Percentiles rank a stretch among this genome's conserved stretches.
Conservation (phyloP, 2,329 filamentous ascomycete species). For the Rhinocladiella mackenziei region DNA sequence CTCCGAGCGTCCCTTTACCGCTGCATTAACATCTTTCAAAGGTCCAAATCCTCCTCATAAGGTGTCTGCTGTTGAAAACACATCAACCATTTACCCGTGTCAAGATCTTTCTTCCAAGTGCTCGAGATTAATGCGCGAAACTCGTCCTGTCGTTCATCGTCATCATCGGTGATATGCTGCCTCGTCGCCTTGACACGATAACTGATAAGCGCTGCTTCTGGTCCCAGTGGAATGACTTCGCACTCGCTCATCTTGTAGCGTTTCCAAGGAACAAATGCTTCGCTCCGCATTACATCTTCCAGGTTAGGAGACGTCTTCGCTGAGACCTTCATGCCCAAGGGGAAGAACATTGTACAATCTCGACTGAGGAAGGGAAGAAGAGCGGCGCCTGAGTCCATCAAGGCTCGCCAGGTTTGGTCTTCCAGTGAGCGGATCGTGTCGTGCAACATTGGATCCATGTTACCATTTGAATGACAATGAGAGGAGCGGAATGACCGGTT, state of each 20-base stretch:
- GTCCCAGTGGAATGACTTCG: slow-evolving; percentile 22
- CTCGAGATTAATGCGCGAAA: slow-evolving; percentile 28
- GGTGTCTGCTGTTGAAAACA: slow-evolving; percentile 30
- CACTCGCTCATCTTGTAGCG: slow-evolving; percentile 25
- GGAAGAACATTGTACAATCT: slow-evolving; percentile 30
- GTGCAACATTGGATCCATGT: slow-evolving; percentile 21
- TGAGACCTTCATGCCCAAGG: slow-evolving; percentile 27
- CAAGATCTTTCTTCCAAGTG: slow-evolving; percentile 27
- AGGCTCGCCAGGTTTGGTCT: slow-evolving; percentile 28
- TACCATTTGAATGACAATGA: background rate
- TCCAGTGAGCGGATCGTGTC: slow-evolving; percentile 26
- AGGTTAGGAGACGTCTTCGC: slow-evolving; percentile 22
- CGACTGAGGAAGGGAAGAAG: slow-evolving; percentile 28
- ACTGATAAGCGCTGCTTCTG: slow-evolving; percentile 26
- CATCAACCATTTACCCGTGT: slow-evolving; percentile 26
- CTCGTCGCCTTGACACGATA: slow-evolving; percentile 27
- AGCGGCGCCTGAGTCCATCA: slow-evolving; percentile 21
- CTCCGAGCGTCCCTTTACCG: background rate
- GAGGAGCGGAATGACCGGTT: background rate
- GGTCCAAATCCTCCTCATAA: slow-evolving; percentile 20
- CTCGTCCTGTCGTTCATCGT: slow-evolving; percentile 21
- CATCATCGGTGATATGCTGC: slow-evolving; percentile 22
- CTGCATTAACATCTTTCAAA: slow-evolving; percentile 1
- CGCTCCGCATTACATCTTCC: slow-evolving; percentile 28
- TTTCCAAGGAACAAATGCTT: slow-evolving; percentile 30